Evolutionary conservation across 2,329 filamentous ascomycete species (phyloP), one percentile per base, ranked within the genome.

Genomic region (Pseudodiploospora longispora): DNA sequence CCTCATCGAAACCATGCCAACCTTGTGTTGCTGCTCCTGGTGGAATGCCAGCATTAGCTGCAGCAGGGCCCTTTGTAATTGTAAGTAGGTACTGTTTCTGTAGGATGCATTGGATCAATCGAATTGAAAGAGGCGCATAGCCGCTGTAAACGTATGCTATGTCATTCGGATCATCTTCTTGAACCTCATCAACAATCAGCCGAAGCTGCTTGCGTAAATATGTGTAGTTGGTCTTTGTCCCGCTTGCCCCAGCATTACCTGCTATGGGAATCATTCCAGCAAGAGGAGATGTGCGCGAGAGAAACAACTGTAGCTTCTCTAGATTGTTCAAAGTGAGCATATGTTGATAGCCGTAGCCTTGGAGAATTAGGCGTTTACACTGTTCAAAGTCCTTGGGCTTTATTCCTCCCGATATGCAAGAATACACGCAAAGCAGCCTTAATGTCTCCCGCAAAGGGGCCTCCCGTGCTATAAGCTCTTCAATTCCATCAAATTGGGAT

Each of bases 131-230:
- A 0, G 93, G 94, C 4, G 94, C 93, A 60, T 97, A 98, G 42
- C 93, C 94, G 51, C 87, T 95, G 66, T 97, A 98, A 8, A 96
- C 90, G 58, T 98, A 98, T n/a, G 90, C 85, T 49, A 97, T 83
- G 56, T 98, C 93, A 56, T 93, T 87, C 3, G 93, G 93, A 38
- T 94, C 85, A 47, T 93, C 83, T 64, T 98, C 93, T 59, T 95
- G 90, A 34, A 98, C 91, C 61, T 97, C 93, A 60, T 98, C 93
- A 44, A 96, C 85, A 59, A 96, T 95, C 10, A 98, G 76, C 30
- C 85, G 81, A 10, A 98, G 77, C 48, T 83, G 82, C 62, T 93
- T 95, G 43, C 94, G 84, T 5, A 97, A 70, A 53, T 87, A 86
- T 4, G 81, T 83, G 66, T 96, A 98, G 61, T 97, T 96, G 8